Base-by-base conservation (phyloP, 805 yeast genomes). In the Tetrapisispora taiwanensis region DNA sequence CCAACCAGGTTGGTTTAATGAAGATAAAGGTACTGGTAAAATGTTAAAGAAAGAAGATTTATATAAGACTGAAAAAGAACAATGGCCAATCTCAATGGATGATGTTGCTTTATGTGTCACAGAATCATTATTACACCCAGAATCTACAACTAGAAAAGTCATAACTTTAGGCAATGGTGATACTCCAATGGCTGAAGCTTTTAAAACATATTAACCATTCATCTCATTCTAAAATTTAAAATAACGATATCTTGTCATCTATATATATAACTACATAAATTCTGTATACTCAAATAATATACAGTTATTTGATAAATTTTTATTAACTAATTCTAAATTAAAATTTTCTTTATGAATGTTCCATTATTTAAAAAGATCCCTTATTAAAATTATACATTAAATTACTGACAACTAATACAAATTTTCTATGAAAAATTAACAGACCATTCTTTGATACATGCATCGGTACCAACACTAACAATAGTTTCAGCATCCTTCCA, bases 381-480 rank as follows among this genome's bases (percentile, higher is more conserved):
- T 22, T n/a, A n/a, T n/a, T n/a, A n/a, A n/a, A n/a, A n/a, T n/a
- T n/a, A n/a, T n/a, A n/a, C n/a, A n/a, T n/a, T n/a, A n/a, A n/a
- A n/a, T n/a, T n/a, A n/a, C n/a, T n/a, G n/a, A n/a, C n/a, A n/a
- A n/a, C n/a, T n/a, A n/a, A n/a, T n/a, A n/a, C n/a, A n/a, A n/a
- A n/a, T n/a, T n/a, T n/a, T n/a, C n/a, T n/a, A n/a, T n/a, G n/a
- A n/a, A 49, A 36, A 56, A 49, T 3, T 48, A 13, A 66, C 60
- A 10, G 48, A 56, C 97, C 97, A 92, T 27, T 70, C 65, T 65
- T 84, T 89, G 45, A 90, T 69, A 42, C 81, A 72, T 3, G 90
- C 86, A 60, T 92, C 98, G 14, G 78, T 67, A 31, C 98, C 98
- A 18, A 77, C 81, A 49, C 83, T 77, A 8, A 78, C 76, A 34